phyloP scores from a whole-genome alignment of 768 basidiomycete genomes.

The Leccinum barrowsii region DNA sequence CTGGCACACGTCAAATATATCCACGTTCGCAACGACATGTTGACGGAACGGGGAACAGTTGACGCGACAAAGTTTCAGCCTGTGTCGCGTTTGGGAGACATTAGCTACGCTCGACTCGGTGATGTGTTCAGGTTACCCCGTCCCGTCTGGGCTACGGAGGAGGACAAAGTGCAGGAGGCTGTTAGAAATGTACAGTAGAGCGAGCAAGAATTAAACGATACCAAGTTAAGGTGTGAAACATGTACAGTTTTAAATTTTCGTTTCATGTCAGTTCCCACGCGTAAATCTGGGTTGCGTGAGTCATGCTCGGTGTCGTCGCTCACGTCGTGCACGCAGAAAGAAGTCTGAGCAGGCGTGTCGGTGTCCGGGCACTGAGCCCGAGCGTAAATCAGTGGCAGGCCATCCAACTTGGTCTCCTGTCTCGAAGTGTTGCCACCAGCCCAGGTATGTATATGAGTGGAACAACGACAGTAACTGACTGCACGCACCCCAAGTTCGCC shows the following conservation, averaged over 20 bases:
- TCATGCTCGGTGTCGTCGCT: neutral
- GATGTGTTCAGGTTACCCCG: slow-evolving; percentile 28
- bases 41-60: slow-evolving; percentile 34
- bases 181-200: slow-evolving; percentile 2
- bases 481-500: neutral
- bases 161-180: slow-evolving; percentile 7
- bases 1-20: slow-evolving; percentile 41
- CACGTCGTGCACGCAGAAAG: neutral
- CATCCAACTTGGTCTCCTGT: neutral
- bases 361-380: neutral
- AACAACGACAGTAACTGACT: neutral
- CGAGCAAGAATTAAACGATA: too few relatives aligned
- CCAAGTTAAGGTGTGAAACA: too few relatives aligned
- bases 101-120: slow-evolving; percentile 32
- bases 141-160: slow-evolving; percentile 19
- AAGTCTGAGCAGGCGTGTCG: neutral
- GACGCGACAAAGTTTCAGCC: slow-evolving; percentile 37
- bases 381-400: neutral
- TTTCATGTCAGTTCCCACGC: neutral
- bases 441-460: neutral
- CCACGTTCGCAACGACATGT: slow-evolving; percentile 41
- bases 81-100: slow-evolving; percentile 38
- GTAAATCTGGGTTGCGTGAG: neutral
- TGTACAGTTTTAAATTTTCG: too few relatives aligned
- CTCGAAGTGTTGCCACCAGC: neutral